Base-by-base conservation (phyloP, 306 rosid genomes). In the Acacia melanoxylon region DNA sequence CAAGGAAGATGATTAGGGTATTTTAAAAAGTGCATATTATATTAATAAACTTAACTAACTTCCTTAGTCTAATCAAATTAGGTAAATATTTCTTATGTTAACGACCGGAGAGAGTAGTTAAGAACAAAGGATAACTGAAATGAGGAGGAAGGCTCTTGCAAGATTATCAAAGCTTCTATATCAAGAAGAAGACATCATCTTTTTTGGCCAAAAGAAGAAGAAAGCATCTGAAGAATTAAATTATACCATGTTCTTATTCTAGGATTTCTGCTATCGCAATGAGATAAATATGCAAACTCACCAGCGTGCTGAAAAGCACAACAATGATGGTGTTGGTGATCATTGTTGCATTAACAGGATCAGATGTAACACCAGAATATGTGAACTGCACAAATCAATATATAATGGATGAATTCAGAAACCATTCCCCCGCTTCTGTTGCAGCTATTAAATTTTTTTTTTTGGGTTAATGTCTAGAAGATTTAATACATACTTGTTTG, bases 221-320 rank as follows among this genome's bases (percentile, higher is more conserved):
- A 77, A n/a, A 77, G 13, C 37, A 72, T 10, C 15, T 1, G 67
- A n/a, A 52, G 35, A 83, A 70, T 42, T 67, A 22, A 42, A 46
- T 3, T 25, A 59, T 77, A 24, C 22, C 40, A 44, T 14, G 71
- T 41, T 71, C 35, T 31, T 48, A 24, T 51, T 48, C 48, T 27
- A 29, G 29, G 17, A 4, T 33, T 77, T 40, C 17, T 65, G 59
- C 29, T 41, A 24, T 4, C 74, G 78, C n/a, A 40, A 71, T 54
- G 3, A 63, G 33, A 58, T 54, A 68, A 72, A 49, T 22, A 48
- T 11, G 19, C 37, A 10, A 65, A 83, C 92, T 77, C 86, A 95
- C 98, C 89, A 95, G 80, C 0, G 95, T 95, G 76, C 89, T 95
- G 84, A 95, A 93, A 82, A 95, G 97, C 35, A 95, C 98, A 20